Evolutionary conservation across 352 stramenopile genomes (phyloP).

Genomic region (Thalassiosira oceanica): DNA sequence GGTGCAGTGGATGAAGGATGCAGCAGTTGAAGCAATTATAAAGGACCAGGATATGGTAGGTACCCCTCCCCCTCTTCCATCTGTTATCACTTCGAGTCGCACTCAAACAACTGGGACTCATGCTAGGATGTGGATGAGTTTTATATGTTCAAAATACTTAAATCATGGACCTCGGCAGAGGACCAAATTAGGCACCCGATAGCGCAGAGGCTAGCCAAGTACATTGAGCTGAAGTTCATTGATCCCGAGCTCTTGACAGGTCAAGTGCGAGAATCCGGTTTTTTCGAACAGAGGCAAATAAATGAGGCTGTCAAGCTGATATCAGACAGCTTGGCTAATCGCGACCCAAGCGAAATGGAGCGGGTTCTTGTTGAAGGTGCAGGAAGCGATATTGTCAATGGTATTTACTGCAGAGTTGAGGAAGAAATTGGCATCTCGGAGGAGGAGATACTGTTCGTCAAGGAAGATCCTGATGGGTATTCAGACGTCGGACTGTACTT

Average conservation of each 20-base stretch:
- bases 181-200: conserved; percentile 1
- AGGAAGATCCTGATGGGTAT: conserved; percentile 40
- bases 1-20: conserved; percentile 34
- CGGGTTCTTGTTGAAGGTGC: conserved; percentile 61
- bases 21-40: conserved; percentile 25
- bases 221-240: conserved; percentile 60
- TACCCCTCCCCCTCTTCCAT: too few relatives aligned
- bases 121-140: conserved; percentile 58
- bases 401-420: conserved; percentile 55
- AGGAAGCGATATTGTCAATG: conserved; percentile 45
- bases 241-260: conserved; percentile 42
- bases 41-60: conserved; percentile 40
- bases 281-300: conserved; percentile 41
- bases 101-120: too few relatives aligned
- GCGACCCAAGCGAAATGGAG: conserved; percentile 44
- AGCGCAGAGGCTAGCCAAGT: conserved; percentile 19
- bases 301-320: conserved; percentile 37
- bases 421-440: conserved; percentile 29
- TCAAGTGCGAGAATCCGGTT: conserved; percentile 39
- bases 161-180: conserved; percentile 24
- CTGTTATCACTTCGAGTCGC: too few relatives aligned
- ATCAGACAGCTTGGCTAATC: conserved; percentile 39
- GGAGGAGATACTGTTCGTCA: conserved; percentile 45
- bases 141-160: conserved; percentile 50
- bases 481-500: conserved; percentile 43